Evolutionary conservation across 306 rosid genomes (phyloP).

Genomic region (Ormosia emarginata): DNA sequence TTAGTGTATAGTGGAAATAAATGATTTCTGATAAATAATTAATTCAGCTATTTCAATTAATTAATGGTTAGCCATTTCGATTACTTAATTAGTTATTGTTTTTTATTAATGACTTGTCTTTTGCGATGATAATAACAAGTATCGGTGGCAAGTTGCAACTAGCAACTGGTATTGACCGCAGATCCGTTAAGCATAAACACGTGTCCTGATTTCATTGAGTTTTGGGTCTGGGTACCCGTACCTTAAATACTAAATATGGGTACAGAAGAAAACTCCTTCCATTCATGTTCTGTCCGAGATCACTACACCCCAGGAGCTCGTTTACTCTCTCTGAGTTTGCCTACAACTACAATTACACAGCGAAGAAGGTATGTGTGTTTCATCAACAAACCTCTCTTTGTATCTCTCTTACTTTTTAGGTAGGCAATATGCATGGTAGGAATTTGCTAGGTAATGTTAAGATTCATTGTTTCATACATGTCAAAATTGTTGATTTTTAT

Average conservation of each 20-base stretch:
- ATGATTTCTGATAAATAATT: too few relatives aligned
- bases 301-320: background rate
- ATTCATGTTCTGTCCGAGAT: background rate
- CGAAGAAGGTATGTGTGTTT: background rate
- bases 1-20: too few relatives aligned
- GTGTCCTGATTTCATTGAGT: background rate
- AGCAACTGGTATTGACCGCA: background rate
- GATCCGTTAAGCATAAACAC: background rate
- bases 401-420: background rate
- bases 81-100: background rate
- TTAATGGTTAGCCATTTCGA: background rate
- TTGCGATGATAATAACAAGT: background rate
- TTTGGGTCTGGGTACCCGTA: background rate
- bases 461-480: background rate
- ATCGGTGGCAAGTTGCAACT: background rate
- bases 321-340: background rate
- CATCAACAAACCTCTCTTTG: background rate
- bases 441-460: background rate
- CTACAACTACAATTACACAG: constrained; percentile 12
- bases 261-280: too few relatives aligned
- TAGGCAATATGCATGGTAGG: background rate
- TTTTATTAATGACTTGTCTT: background rate
- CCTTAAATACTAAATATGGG: too few relatives aligned
- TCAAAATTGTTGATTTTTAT: background rate
- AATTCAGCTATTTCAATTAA: too few relatives aligned